Base-by-base conservation (phyloP, 768 basidiomycete genomes). In the Kwoniella dendrophila region DNA sequence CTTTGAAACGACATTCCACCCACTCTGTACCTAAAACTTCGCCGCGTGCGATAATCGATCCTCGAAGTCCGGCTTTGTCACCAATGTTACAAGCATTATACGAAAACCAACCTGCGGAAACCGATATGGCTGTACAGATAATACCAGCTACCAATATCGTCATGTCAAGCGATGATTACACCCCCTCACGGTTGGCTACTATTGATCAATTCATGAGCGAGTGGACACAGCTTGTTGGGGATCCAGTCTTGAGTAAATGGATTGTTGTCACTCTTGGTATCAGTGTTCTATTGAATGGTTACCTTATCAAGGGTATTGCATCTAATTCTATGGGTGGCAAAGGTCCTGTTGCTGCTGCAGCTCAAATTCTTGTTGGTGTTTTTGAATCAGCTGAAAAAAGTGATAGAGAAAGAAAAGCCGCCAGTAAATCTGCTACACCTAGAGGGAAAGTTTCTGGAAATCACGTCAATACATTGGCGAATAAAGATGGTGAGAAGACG, bases 161-260 rank as follows among this genome's bases (percentile, higher is more conserved):
- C 63, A 68, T 71, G 68, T 58, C 71, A 4, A 47, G 52, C 3
- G 64, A 70, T 30, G 56, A 45, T 30, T 71, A 63, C 66, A 52
- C 66, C 8, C 63, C 69, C 16, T 72, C 70, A 3, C 54, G 72
- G 12, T 73, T 81, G 70, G 86, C 87, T 60, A 80, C 85, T 22
- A 81, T 95, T 56, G 92, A 94, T 62, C 83, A 85, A 63, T 94
- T 94, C 82, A 90, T 96, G 89, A 85, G 86, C 43, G 84, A 85
- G 3, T 97, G 94, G 94, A 90, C 91, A 8, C 81, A 82, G 14
- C 86, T 97, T 67, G 92, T 97, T 52, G 92, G 92, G 36, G 95
- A 99, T 74, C 95, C 95, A 1, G 85, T 97, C 52, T 81, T 98
- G 64, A 88, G 86, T 71, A 98, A 98, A 81, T 94, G 91, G 89